Evolutionary conservation across 2,329 filamentous ascomycete genomes (phyloP), one percentile per base, ranked within the genome.

Genomic region (Calonectria fujianensis): DNA sequence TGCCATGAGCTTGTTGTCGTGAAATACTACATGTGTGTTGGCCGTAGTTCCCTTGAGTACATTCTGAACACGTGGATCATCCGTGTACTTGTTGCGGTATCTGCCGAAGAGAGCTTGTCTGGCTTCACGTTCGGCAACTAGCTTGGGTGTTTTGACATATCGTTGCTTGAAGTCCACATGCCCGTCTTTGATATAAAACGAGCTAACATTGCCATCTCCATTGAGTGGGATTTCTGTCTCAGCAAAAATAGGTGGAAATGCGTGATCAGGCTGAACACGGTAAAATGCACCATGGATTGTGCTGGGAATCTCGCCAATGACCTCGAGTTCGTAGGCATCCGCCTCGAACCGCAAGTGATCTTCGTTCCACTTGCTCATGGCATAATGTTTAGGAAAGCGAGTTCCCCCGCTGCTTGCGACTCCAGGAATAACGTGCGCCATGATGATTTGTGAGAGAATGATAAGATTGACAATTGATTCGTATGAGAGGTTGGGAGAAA

Each of bases 211-310:
- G 31, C 71, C 71, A 63, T 73, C 71, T 1, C 71, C 71, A 13
- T 73, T 73, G 20, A 73, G 63, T 45, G 48, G 63, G 41, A 48
- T 48, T n/a, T 48, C 70, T 51, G 31, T n/a, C 18, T 73, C 39
- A 7, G 50, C 64, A 5, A 73, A 31, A 45, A 72, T 69, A 3
- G 70, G 64, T 13, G 45, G 52, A 18, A 73, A 73, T 13, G 68
- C 64, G 7, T 65, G 70, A 13, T 73, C 70, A 20, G 70, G 70
- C 65, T 64, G 54, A 48, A 69, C 54, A 14, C 71, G 57, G 24
- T 73, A 73, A 32, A 73, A 73, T 24, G 71, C 64, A 18, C 71
- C 71, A 29, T 73, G 41, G 16, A 73, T 50, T 29, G 63, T 65
- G 1, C 45, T 41, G 6, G 71, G 71, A 27, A 73, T 54, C n/a